Percentiles rank a stretch among this genome's conserved stretches.
Evolutionary conservation across 306 rosid species (phyloP).

Genomic region (Senna siamea): DNA sequence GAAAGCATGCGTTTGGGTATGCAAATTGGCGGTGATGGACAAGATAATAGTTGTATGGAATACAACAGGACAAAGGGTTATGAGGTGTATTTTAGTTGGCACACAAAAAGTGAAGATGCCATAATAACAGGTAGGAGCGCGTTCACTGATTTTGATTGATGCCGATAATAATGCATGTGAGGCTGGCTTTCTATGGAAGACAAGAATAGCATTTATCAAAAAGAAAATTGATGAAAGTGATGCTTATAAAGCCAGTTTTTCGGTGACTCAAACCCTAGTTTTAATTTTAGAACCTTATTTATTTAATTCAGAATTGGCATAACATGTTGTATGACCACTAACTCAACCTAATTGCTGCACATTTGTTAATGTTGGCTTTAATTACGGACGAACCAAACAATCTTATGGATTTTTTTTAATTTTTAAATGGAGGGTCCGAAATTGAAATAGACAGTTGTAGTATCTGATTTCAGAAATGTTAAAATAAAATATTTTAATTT

Average conservation of each 20-base stretch:
- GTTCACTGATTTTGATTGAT: slow-evolving; percentile 42
- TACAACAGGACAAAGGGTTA: slow-evolving; percentile 46
- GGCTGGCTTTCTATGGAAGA: slow-evolving; percentile 36
- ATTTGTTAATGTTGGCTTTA: not conserved
- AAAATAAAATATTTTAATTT: too few relatives aligned
- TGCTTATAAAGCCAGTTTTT: slow-evolving; percentile 7
- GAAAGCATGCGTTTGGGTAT: not conserved
- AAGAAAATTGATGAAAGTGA: slow-evolving; percentile 12
- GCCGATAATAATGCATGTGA: slow-evolving; percentile 55
- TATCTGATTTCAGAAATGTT: not conserved
- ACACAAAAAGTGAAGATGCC: slow-evolving; percentile 43
- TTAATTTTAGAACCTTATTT: not conserved
- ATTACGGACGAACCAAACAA: not conserved
- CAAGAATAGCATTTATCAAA: slow-evolving; percentile 31
- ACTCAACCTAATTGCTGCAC: not conserved
- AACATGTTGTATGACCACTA: not conserved
- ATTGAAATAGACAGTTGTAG: not conserved
- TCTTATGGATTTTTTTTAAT: too few relatives aligned
- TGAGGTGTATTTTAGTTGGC: slow-evolving; percentile 52
- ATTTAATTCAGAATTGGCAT: not conserved
- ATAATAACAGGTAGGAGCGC: slow-evolving; percentile 28
- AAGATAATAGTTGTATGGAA: slow-evolving; percentile 32
- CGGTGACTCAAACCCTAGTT: not conserved
- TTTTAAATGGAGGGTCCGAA: too few relatives aligned
- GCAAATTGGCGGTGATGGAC: slow-evolving; percentile 34